Evolutionary conservation across 192 early-diverging fungal genomes (phyloP), one percentile per base, ranked within the genome.

Genomic region (Podila horticola): DNA sequence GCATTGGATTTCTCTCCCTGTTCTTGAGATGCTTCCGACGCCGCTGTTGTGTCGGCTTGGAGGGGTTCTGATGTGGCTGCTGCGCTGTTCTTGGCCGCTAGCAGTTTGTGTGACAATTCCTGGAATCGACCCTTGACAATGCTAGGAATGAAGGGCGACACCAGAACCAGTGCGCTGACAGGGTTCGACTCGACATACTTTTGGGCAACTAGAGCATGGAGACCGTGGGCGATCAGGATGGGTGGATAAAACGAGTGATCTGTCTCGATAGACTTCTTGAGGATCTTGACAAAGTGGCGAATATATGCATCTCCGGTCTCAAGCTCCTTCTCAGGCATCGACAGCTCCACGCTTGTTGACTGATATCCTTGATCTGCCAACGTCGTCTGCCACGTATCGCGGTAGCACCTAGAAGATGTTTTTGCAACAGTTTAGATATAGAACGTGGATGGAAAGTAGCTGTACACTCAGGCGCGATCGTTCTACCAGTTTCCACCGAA

Each of bases 171-270:
- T 19, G 74, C 84, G 45, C 74, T 74, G 30, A 82, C 84, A 38
- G 84, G 84, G 30, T 85, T 74, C 13, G 84, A 85, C 36, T 85
- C 84, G 34, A 85, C 79, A 69, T 85, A 85, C 10, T 76, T 76
- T 24, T 82, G 69, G 8, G 84, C 84, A 12, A 76, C 71, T 17
- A 82, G 29, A 0, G 84, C 77, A 49, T 82, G 73, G 22, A 82
- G 62, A 11, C 84, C 84, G 64, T 85, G 79, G 4, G 84, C 84
- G 26, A 85, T 85, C 49, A 85, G 22, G n/a, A 85, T 75, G 13
- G 84, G 84, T 22, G 79, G 84, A 28, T 70, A 85, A 31, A 77
- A 85, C 6, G 79, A 72, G 17, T 82, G 67, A 58, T 85, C 84
- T 5, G 70, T 74, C 34, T 84, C 76, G 48, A 81, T 75, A 2